Base-by-base conservation (phyloP, 2,329 filamentous ascomycete species). In the Albophoma yamanashiensis region DNA sequence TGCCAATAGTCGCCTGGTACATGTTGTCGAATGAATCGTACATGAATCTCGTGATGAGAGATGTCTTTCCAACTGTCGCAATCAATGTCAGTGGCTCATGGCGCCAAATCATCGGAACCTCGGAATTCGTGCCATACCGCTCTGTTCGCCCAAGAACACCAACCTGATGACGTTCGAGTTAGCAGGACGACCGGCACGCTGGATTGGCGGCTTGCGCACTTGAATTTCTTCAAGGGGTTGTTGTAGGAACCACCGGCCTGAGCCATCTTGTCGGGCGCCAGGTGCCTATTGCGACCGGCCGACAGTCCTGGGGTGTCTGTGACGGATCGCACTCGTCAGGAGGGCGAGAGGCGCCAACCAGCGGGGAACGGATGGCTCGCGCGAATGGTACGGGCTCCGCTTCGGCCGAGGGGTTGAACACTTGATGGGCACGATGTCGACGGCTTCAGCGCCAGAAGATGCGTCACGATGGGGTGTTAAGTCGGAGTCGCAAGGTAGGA, bases 11-110 rank as follows among this genome's bases (percentile, higher is more conserved):
- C 61, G 94, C 94, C 78, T 99, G 94, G 79, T 99, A 99, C 82
- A 93, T 97, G 79, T 96, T 97, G 82, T 99, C 94, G 81, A 99
- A 99, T 56, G 94, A 97, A 78, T 99, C 94, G 82, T 99, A 99
- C 94, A 99, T 99, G 82, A 99, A 99, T 65, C 94, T 88, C 66
- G 94, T 99, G 75, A 99, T 99, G 69, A 99, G 80, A 63, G 94
- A 99, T 39, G 94, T 99, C 81, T 99, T 99, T 73, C 94, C 94
- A 69, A 99, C 94, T 97, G 74, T 65, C 62, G 58, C 58, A 57
- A 56, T 62, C 42, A 56, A 53, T 55, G 57, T 73, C 65, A 72
- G 72, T 66, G 59, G 62, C 53, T 34, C n/a, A 3, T 20, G 1
- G 17, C 38, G n/a, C 11, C 40, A 22, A 22, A 7, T 3, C 25